These are phyloP conservation scores for Achaetomiella virescens DNA, from an alignment of 495 filamentous ascomycete genomes.

Conservation along the genomic window DNA sequence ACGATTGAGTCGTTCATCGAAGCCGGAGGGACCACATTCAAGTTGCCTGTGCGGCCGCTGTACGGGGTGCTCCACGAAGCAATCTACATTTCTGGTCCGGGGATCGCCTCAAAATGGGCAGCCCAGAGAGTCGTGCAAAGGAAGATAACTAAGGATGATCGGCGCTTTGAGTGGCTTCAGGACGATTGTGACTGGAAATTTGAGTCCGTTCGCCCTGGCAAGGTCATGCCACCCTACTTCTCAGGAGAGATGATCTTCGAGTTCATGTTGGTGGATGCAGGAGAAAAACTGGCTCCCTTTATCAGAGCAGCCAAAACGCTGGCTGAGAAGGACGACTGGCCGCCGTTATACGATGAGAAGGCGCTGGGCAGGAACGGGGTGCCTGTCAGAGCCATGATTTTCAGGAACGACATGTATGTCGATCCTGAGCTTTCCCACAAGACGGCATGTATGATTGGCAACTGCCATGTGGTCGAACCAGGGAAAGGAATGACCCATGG, in stretches of 20 bases:
- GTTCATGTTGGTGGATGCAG: slow-evolving; percentile 29
- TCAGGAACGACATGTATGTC: slow-evolving; percentile 88
- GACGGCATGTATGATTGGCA: slow-evolving; percentile 65
- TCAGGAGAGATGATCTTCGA: slow-evolving; percentile 86
- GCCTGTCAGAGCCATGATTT: slow-evolving; percentile 71
- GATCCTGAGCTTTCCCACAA: slow-evolving; percentile 59
- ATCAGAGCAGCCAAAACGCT: slow-evolving; percentile 58
- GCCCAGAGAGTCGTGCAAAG: slow-evolving; percentile 34
- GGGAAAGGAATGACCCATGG: slow-evolving; percentile 62
- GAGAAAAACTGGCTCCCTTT: slow-evolving; percentile 53
- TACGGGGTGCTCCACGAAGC: slow-evolving; percentile 25
- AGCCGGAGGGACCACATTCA: slow-evolving; percentile 6
- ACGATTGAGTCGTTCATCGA: slow-evolving; percentile 51
- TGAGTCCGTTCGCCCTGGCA: too few relatives aligned
- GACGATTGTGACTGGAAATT: slow-evolving; percentile 17
- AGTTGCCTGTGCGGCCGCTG: slow-evolving; percentile 19
- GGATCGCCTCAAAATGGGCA: slow-evolving; percentile 31
- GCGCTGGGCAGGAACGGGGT: slow-evolving; percentile 68
- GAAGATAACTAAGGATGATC: slow-evolving; percentile 10
- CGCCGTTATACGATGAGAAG: slow-evolving; percentile 60
- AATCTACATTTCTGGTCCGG: slow-evolving; percentile 18
- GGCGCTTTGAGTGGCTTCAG: slow-evolving; percentile 38
- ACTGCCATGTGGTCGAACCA: slow-evolving; percentile 66
- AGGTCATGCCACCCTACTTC: slow-evolving; percentile 62
- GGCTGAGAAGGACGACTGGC: slow-evolving; percentile 61